A percentile compares a stretch with the other conserved stretches of the same genome.
phyloP scores from a whole-genome alignment of 768 basidiomycete genomes.

The Termitomyces heimii region DNA sequence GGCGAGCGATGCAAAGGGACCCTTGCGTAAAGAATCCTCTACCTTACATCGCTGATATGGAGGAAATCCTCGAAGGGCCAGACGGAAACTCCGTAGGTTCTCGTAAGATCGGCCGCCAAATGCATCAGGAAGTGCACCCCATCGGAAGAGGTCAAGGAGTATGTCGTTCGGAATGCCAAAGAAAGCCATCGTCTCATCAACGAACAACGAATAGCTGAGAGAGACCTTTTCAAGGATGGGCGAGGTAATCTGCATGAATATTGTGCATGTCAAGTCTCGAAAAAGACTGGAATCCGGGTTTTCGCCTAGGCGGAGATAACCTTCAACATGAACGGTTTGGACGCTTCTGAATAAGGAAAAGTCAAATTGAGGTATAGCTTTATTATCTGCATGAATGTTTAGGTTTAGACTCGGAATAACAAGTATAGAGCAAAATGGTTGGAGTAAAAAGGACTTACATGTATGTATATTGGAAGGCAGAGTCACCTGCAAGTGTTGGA shows the following conservation, averaged over 20 bases:
- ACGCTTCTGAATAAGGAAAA: slow-evolving; percentile 17
- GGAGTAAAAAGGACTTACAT: slow-evolving; percentile 14
- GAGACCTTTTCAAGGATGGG: slow-evolving; percentile 15
- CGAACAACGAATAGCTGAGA: slow-evolving; percentile 16
- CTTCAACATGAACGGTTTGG: slow-evolving; percentile 20
- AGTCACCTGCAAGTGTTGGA: slow-evolving; percentile 19
- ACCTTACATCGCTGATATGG: slow-evolving; percentile 9
- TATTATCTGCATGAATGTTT: slow-evolving; percentile 10
- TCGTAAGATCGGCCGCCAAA: slow-evolving; percentile 10
- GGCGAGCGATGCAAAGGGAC: slow-evolving; percentile 12
- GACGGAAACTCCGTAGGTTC: slow-evolving; percentile 6
- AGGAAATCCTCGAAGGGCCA: slow-evolving; percentile 13
- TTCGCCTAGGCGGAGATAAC: slow-evolving; percentile 15
- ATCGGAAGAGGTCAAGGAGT: slow-evolving; percentile 20
- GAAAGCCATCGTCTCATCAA: slow-evolving; percentile 15
- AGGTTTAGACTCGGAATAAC: background rate
- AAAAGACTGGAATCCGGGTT: slow-evolving; percentile 10
- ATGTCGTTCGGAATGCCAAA: slow-evolving; percentile 23
- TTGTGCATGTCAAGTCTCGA: slow-evolving; percentile 15
- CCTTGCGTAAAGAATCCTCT: slow-evolving; percentile 13
- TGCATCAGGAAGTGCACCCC: slow-evolving; percentile 21
- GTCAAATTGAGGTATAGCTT: slow-evolving; percentile 12
- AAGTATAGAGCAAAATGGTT: background rate
- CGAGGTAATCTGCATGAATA: slow-evolving; percentile 20
- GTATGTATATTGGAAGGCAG: slow-evolving; percentile 16